These are phyloP conservation scores for Pascua guehoae DNA, from an alignment of 1,284 basidiomycete species.

Conservation along the genomic window DNA sequence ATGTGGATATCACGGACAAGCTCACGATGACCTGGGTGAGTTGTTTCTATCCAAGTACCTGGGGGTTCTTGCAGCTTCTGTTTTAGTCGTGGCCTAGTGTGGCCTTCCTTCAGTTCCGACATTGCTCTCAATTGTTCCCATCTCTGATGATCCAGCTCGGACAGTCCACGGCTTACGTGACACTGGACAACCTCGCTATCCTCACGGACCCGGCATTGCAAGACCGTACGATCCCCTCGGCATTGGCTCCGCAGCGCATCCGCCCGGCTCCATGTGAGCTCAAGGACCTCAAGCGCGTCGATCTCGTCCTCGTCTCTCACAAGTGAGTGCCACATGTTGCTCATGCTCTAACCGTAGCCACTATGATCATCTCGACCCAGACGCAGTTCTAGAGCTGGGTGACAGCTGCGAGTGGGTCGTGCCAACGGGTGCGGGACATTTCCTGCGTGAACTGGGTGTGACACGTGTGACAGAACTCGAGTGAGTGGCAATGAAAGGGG, in stretches of 20 bases:
- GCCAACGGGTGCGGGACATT: conserved; percentile 40
- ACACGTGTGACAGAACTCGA: conserved; percentile 46
- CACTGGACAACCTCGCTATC: conserved; percentile 51
- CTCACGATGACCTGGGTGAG: conserved; percentile 44
- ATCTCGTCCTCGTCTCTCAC: conserved; percentile 52
- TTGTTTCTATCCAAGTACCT: background rate
- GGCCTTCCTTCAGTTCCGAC: too few species aligned
- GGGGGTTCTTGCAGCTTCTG: too few species aligned
- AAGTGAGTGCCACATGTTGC: conserved; percentile 35
- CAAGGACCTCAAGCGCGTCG: conserved; percentile 48
- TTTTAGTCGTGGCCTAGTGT: too few species aligned
- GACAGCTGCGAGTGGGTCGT: conserved; percentile 47
- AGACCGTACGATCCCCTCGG: conserved; percentile 47
- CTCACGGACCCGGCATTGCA: conserved; percentile 54
- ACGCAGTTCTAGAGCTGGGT: conserved; percentile 42
- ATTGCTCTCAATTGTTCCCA: background rate
- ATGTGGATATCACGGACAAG: conserved; percentile 43
- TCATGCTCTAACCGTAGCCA: conserved; percentile 26
- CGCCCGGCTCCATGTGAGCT: conserved; percentile 49
- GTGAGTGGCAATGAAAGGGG: conserved; percentile 29
- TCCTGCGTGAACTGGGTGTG: conserved; percentile 38
- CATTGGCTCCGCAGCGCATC: conserved; percentile 48
- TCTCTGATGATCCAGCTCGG: conserved; percentile 36
- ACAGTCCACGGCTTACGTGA: conserved; percentile 51
- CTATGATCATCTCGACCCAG: conserved; percentile 47